Evolutionary conservation across 306 rosid species (phyloP).

Genomic region (Fagus crenata): DNA sequence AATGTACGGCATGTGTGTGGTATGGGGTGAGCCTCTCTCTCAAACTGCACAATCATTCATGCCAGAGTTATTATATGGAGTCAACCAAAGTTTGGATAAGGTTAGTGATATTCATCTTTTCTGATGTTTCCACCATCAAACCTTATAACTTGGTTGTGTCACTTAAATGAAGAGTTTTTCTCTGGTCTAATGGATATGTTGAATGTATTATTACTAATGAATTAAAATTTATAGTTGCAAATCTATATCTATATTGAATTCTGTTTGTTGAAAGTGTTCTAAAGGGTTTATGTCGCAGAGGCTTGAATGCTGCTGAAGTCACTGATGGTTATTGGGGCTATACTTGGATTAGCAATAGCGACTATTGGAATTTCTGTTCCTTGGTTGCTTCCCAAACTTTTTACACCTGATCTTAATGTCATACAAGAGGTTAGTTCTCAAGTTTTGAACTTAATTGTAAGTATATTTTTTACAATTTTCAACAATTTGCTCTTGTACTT

Average conservation of each 20-base stretch:
- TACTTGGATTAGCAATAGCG: slow-evolving; percentile 16
- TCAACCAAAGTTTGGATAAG: slow-evolving; percentile 32
- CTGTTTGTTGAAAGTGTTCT: background rate
- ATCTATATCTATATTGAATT: background rate
- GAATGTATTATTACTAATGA: background rate
- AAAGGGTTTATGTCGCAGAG: background rate
- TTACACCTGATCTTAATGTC: slow-evolving; percentile 16
- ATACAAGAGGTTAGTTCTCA: slow-evolving; percentile 18
- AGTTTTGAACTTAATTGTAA: background rate
- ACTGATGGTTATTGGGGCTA: slow-evolving; percentile 20
- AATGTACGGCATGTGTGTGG: slow-evolving; percentile 38
- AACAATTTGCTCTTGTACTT: background rate
- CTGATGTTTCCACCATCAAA: background rate
- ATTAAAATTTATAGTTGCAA: background rate
- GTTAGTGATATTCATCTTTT: slow-evolving; percentile 21
- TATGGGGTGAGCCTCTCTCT: slow-evolving; percentile 47
- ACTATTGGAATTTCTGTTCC: slow-evolving; percentile 15
- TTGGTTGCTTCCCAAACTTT: slow-evolving; percentile 20
- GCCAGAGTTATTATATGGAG: slow-evolving; percentile 39
- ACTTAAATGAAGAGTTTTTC: background rate
- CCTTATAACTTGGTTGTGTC: background rate
- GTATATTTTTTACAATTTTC: background rate
- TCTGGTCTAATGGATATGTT: background rate
- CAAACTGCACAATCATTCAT: slow-evolving; percentile 32
- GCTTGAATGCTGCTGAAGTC: slow-evolving; percentile 16